Conservation (phyloP, 2,329 filamentous ascomycete genomes). For the Didymella keratinophila region DNA sequence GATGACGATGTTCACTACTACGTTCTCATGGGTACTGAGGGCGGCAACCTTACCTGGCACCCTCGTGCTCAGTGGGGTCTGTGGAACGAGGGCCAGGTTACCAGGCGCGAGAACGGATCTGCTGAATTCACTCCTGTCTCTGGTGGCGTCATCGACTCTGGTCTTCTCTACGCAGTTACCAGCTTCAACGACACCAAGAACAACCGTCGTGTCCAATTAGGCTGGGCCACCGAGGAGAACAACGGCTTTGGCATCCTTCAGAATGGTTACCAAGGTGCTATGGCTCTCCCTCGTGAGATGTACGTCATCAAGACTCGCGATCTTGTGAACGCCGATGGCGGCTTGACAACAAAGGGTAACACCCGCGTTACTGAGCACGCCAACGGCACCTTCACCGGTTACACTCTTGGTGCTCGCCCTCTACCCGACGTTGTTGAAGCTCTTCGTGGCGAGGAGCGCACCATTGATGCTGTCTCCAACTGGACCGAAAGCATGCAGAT, state of each 20-base stretch:
- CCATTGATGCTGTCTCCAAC: slow-evolving; percentile 28
- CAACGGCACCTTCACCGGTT: slow-evolving; percentile 54
- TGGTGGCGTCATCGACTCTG: slow-evolving; percentile 56
- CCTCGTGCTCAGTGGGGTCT: slow-evolving; percentile 54
- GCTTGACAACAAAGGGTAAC: slow-evolving; percentile 47
- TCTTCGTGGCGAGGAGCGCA: slow-evolving; percentile 42
- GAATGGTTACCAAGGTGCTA: slow-evolving; percentile 56
- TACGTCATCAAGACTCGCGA: slow-evolving; percentile 55
- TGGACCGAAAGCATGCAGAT: slow-evolving; percentile 36
- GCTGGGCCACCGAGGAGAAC: slow-evolving; percentile 57
- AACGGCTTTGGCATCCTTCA: slow-evolving; percentile 53
- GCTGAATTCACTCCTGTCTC: slow-evolving; percentile 55
- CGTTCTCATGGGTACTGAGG: slow-evolving; percentile 54
- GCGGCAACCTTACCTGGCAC: slow-evolving; percentile 55
- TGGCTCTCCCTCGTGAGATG: slow-evolving; percentile 56
- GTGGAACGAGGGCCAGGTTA: slow-evolving; percentile 56
- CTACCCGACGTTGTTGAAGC: slow-evolving; percentile 55
- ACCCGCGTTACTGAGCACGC: slow-evolving; percentile 45
- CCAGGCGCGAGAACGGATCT: slow-evolving; percentile 54
- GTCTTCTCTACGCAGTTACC: slow-evolving; percentile 55
- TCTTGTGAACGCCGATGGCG: slow-evolving; percentile 48
- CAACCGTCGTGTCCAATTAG: slow-evolving; percentile 58
- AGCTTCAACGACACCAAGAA: slow-evolving; percentile 60
- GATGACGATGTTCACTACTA: slow-evolving; percentile 57
- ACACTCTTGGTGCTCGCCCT: slow-evolving; percentile 55